Conservation (phyloP, 176 grass and related monocot species). For the Ananas comosus region DNA sequence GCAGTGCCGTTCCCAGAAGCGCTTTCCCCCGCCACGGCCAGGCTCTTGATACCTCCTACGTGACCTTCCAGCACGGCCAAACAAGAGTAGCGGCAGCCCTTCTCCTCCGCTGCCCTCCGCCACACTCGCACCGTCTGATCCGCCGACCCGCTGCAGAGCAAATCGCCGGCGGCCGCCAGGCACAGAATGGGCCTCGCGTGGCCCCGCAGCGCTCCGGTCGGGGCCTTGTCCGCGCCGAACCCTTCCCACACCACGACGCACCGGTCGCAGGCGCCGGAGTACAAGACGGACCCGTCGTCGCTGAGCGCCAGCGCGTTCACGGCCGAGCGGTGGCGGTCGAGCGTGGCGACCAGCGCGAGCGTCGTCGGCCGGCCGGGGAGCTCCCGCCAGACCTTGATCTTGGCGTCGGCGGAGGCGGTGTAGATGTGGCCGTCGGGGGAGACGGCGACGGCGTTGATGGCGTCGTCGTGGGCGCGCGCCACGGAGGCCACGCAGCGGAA, state of each 20-base stretch:
- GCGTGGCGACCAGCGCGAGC: conserved; percentile 28
- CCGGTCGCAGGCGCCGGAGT: conserved; percentile 55
- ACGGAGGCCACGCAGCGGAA: conserved; percentile 52
- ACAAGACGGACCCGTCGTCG: conserved; percentile 37
- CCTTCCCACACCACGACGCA: conserved; percentile 59
- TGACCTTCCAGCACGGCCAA: conserved; percentile 60
- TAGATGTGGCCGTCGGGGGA: conserved; percentile 38
- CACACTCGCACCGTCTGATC: conserved; percentile 66
- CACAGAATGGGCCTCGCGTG: conserved; percentile 45
- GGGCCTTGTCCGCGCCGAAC: conserved; percentile 8
- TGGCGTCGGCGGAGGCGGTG: conserved; percentile 52
- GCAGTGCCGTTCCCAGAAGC: conserved; percentile 1
- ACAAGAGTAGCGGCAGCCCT: conserved; percentile 30
- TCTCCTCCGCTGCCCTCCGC: conserved; percentile 23
- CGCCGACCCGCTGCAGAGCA: conserved; percentile 64
- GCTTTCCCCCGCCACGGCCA: conserved; percentile 11
- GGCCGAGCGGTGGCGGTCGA: conserved; percentile 39
- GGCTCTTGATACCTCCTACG: conserved; percentile 56
- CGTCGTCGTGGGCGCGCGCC: conserved; percentile 44
- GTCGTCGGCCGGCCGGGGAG: conserved; percentile 13
- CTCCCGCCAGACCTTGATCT: conserved; percentile 43
- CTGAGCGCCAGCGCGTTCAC: conserved; percentile 59
- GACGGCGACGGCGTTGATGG: conserved; percentile 64
- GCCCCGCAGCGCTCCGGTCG: conserved; percentile 27
- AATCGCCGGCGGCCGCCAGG: conserved; percentile 29